Evolutionary conservation across 129 eudicot genomes (phyloP), one percentile per base, ranked within the genome.

Genomic region (Centaurea solstitialis): DNA sequence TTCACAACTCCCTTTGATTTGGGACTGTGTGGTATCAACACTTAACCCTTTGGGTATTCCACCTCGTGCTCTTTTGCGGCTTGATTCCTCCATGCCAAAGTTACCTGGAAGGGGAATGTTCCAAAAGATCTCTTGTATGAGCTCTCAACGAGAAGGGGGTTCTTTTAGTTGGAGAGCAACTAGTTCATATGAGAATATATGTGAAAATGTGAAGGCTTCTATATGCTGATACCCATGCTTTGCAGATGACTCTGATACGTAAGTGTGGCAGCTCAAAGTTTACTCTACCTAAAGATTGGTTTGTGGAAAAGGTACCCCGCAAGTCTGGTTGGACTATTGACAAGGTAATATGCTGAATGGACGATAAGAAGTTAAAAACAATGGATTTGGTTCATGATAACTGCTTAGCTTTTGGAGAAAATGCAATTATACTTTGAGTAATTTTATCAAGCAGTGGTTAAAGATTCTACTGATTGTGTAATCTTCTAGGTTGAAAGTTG

Each of bases 211-310:
- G 76, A 23, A 71, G 68, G 37, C 18, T 15, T 13, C 5, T 20
- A 3, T 23, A 43, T 26, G 75, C 82, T 87, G 94, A 41, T 90
- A 79, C 53, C 82, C 77, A 84, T 65, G 76, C 79, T 91, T 67
- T 75, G 87, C 85, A 77, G 89, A 83, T 30, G 82, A 75, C 37
- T 68, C 79, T n/a, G 35, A 73, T 43, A 62, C 57, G 66, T 71
- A 73, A 76, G 13, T 33, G 75, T 76, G 30, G 40, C 30, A 37
- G 37, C 69, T 33, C 88, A 6, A 62, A 84, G 53, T 76, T 45
- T 80, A 74, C 50, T 38, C 87, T 94, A 70, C 98, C 98, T 53
- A 93, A 91, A 75, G 94, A 93, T 77, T 91, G 98, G 98, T 80
- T 87, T 57, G 92, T 94, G 79, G 95, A 94, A 85, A 84, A 90